phyloP scores from a whole-genome alignment of 2,329 filamentous ascomycete genomes.

The Pezicula radicicola region DNA sequence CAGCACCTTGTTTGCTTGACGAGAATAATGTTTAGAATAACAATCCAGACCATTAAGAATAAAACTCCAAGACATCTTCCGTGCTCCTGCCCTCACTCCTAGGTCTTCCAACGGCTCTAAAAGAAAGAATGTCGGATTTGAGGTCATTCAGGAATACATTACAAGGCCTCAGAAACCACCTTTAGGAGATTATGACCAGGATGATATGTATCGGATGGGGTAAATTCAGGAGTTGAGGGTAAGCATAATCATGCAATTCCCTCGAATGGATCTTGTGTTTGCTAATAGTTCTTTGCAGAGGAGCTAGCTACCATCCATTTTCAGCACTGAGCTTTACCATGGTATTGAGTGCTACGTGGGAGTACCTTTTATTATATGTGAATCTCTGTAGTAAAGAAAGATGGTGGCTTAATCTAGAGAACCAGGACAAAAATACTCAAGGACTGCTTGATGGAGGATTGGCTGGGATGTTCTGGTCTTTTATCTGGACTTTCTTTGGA shows the following conservation, averaged over 20 bases:
- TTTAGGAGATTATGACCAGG: conserved; percentile 5
- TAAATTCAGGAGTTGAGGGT: conserved; percentile 15
- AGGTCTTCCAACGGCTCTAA: too few species aligned
- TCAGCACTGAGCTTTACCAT: conserved; percentile 38
- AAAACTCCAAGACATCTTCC: too few species aligned
- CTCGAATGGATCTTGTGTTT: too few species aligned
- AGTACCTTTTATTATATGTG: conserved; percentile 32
- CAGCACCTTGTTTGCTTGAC: too few species aligned
- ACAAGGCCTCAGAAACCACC: too few species aligned
- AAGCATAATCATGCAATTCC: not conserved
- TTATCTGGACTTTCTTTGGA: conserved; percentile 29
- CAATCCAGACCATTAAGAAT: too few species aligned
- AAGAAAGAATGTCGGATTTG: too few species aligned
- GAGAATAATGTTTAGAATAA: too few species aligned
- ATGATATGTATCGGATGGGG: conserved; percentile 21
- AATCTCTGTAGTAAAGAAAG: not conserved
- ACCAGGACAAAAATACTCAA: conserved; percentile 28
- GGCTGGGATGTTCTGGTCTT: conserved; percentile 36
- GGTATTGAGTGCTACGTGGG: conserved; percentile 38
- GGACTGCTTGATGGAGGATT: conserved; percentile 17
- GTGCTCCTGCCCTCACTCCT: too few species aligned
- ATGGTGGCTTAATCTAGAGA: not conserved
- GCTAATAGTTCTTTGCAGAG: conserved; percentile 23
- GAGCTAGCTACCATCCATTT: conserved; percentile 35
- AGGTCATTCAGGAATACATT: too few species aligned